Base-by-base conservation (phyloP, 257 asterid genomes). In the Solanum gandarillasii region DNA sequence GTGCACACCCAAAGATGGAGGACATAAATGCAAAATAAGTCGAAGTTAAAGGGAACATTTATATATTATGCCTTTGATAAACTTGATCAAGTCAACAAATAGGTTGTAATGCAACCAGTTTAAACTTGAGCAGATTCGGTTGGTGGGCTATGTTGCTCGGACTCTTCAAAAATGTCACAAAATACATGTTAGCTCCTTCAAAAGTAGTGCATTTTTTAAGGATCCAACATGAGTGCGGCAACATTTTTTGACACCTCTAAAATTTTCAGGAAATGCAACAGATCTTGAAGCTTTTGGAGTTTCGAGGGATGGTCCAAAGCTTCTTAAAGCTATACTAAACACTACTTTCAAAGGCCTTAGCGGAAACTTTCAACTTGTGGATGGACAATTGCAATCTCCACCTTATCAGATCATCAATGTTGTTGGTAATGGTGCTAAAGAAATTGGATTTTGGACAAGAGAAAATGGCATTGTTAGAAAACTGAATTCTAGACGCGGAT, bases 201-300 rank as follows among this genome's bases (percentile, higher is more conserved):
- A 27, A 27, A 67, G 35, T 67, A 67, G 73, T 12, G 18, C 9
- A 12, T 25, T 67, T 27, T 67, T 27, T 0, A 5, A 27, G 21
- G 20, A 27, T 67, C 74, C 74, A 25, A 25, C 20, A 25, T 29
- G 1, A 3, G 2, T 25, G 20, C 4, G 5, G 14, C 21, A 13
- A 68, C 36, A 72, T 32, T 32, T 71, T 46, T 82, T 82, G 70
- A 52, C 20, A 46, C 70, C 43, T 81, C 39, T 29, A 46, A 82
- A 48, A 29, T 48, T 82, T 31, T 81, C 93, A 5, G 34, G 31
- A 23, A 89, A 89, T 74, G 84, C 91, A 9, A 91, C 91, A 2
- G 92, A 92, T 55, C 92, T 93, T 41, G 94, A 91, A 82, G 87
- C 43, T 23, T 41, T 93, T 34, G 93, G 91, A 32, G 87, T 92